phyloP scores from a whole-genome alignment of 108 stramenopile species.

The Fragilariopsis cylindrus region DNA sequence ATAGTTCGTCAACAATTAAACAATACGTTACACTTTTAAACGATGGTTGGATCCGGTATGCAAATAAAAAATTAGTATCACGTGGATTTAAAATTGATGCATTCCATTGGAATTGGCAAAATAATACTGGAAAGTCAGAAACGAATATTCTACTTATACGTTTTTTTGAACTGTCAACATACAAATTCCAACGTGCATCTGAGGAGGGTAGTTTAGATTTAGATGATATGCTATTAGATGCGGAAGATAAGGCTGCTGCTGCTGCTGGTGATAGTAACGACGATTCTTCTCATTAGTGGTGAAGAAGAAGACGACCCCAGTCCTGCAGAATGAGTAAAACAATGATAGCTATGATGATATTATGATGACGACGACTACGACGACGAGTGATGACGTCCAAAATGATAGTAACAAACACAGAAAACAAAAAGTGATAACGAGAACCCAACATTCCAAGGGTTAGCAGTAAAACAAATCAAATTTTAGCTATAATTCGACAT shows the following conservation, averaged over 20 bases:
- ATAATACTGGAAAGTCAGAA: constrained; percentile 36
- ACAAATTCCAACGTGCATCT: constrained; percentile 19
- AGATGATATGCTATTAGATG: constrained; percentile 12
- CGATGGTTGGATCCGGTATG: constrained; percentile 18
- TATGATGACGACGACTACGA: neutral
- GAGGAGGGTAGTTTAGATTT: constrained; percentile 30
- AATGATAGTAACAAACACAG: too few species aligned
- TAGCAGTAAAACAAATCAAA: too few species aligned
- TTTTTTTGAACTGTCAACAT: constrained; percentile 29
- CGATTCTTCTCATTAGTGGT: neutral
- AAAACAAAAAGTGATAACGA: too few species aligned
- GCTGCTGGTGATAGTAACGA: neutral
- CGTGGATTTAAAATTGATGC: constrained; percentile 37
- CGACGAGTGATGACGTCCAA: too few species aligned
- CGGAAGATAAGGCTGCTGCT: constrained; percentile 4
- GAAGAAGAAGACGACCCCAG: neutral
- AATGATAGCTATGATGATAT: neutral
- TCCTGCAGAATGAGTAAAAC: neutral
- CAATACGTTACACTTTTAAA: constrained; percentile 21
- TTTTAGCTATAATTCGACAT: too few species aligned
- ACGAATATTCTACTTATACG: constrained; percentile 44
- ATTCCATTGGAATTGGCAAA: constrained; percentile 46
- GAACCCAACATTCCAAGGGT: too few species aligned
- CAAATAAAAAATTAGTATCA: constrained; percentile 25
- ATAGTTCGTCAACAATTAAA: constrained; percentile 28